Evolutionary conservation across 2,329 filamentous ascomycete species (phyloP), one percentile per base, ranked within the genome.

Genomic region (Colletotrichum sp.): DNA sequence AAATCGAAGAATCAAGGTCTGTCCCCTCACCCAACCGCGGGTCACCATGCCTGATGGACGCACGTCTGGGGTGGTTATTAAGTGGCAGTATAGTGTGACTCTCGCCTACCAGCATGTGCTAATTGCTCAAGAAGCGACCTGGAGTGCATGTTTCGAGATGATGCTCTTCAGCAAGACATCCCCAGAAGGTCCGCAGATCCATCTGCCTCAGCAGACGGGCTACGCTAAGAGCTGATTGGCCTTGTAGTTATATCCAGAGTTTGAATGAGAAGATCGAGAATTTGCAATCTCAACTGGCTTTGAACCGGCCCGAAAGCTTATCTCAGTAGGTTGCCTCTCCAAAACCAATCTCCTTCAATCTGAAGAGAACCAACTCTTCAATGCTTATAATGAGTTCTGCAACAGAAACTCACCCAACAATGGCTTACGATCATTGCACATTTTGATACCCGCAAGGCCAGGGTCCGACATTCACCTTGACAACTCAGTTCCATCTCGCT

Each of bases 11-110:
- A 43, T 43, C 36, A 43, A 43, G 36, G 36, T 43, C 36, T 43
- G 36, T 43, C 16, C 5, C 1, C 36, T 43, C 16, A 0, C 8
- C 36, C 36, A 0, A 5, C 16, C 5, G 16, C 8, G 8, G 8
- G 36, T 43, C 36, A 18, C 36, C 0, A 43, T 0, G 36, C 36
- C 36, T n/a, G n/a, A n/a, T n/a, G n/a, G n/a, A n/a, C n/a, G n/a
- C n/a, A n/a, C n/a, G n/a, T 43, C 16, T 5, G 18, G 36, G 10
- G 16, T 18, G 36, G 36, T 43, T 43, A 43, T 1, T 1, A 43
- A 43, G 2, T 43, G 36, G 2, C 36, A 18, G 36, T 43, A 1
- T 43, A 43, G 36, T 43, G 36, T 10, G 36, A 43, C 36, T 43
- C 16, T 3, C 36, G 8, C 16, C 36, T 43, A 43, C 16, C 36